These are phyloP conservation scores for Mycena kentingensis DNA, from an alignment of 768 basidiomycete genomes.

Conservation along the genomic window DNA sequence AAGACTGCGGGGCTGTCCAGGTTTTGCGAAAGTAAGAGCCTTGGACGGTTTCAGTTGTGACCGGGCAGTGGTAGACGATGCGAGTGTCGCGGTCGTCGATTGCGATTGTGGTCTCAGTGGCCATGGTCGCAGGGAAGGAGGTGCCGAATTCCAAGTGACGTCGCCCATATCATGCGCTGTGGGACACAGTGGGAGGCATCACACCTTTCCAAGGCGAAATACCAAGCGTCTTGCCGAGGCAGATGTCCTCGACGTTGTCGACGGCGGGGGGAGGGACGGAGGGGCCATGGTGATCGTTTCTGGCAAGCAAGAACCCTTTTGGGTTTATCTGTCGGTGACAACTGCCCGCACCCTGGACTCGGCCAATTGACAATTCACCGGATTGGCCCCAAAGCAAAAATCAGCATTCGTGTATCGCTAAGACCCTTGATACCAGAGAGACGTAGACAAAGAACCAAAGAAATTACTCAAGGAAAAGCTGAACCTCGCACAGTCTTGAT, in stretches of 20 bases:
- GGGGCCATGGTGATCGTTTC: too few species aligned
- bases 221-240: too few species aligned
- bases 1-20: slow-evolving; percentile 38
- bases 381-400: neutral
- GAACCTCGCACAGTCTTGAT: slow-evolving; percentile 29
- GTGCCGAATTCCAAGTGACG: too few species aligned
- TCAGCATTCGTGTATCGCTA: neutral
- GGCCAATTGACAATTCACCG: too few species aligned
- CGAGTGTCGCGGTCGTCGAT: slow-evolving; percentile 42
- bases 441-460: neutral
- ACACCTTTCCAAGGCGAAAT: too few species aligned
- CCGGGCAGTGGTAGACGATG: slow-evolving; percentile 40
- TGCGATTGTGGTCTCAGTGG: slow-evolving; percentile 29
- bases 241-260: too few species aligned
- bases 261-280: too few species aligned
- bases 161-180: too few species aligned
- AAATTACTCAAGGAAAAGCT: slow-evolving; percentile 25
- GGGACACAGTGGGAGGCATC: too few species aligned
- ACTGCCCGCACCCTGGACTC: too few species aligned
- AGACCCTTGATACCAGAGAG: neutral
- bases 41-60: slow-evolving; percentile 33
- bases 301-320: too few species aligned
- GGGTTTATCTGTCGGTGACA: neutral
- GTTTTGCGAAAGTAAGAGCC: slow-evolving; percentile 42
- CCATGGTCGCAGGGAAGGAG: neutral